Conservation (phyloP, 495 filamentous ascomycete species). For the Neurospora africana region DNA sequence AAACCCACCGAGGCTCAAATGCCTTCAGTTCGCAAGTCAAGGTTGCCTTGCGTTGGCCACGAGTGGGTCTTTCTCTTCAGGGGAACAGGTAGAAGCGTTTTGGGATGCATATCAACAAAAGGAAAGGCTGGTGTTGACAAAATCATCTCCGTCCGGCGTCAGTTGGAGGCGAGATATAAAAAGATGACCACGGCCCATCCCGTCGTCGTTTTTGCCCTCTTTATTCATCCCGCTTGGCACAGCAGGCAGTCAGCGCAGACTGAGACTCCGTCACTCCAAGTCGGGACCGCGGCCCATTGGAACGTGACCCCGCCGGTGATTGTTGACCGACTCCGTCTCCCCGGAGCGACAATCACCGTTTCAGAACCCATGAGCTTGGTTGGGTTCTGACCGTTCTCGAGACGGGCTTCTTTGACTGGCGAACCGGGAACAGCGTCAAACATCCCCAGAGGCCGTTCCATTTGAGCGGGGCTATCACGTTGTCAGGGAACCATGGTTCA, state of each 20-base stretch:
- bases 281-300: neutral
- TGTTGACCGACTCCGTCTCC: neutral
- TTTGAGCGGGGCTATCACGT: constrained; percentile 15
- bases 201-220: neutral
- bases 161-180: neutral
- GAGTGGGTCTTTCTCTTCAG: neutral
- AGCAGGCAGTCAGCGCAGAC: neutral
- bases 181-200: neutral
- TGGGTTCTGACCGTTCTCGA: neutral
- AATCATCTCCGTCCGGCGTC: neutral
- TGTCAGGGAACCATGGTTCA: constrained; percentile 4
- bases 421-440: neutral
- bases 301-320: neutral
- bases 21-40: neutral
- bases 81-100: neutral
- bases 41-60: neutral
- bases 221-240: neutral
- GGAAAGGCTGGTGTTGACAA: neutral
- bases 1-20: neutral
- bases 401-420: neutral
- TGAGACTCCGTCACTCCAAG: neutral
- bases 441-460: constrained; percentile 6
- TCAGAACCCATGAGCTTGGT: neutral
- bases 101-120: neutral
- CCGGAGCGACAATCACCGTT: neutral